A percentile compares a stretch with the other conserved stretches of the same genome.
Conservation (phyloP, 805 yeast species). For the Zygosaccharomyces lentus region DNA sequence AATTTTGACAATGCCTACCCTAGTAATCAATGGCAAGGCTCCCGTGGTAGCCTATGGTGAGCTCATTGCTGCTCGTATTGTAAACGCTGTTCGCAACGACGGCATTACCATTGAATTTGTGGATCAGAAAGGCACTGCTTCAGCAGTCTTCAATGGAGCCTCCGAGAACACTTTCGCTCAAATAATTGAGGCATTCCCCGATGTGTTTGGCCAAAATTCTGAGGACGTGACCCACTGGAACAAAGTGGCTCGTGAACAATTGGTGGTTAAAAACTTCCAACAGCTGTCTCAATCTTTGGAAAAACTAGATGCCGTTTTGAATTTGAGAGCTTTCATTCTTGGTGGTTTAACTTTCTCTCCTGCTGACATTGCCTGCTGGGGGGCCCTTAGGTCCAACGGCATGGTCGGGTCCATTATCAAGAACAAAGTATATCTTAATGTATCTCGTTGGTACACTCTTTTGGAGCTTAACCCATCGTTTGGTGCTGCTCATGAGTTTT, state of each 20-base stretch:
- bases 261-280: slow-evolving; percentile 83
- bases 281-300: slow-evolving; percentile 74
- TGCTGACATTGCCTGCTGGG: slow-evolving; percentile 91
- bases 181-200: slow-evolving; percentile 52
- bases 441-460: slow-evolving; percentile 89
- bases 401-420: slow-evolving; percentile 88
- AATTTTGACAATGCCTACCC: slow-evolving; percentile 21
- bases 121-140: slow-evolving; percentile 65
- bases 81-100: slow-evolving; percentile 49
- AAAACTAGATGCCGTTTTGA: slow-evolving; percentile 74
- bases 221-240: slow-evolving; percentile 57
- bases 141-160: slow-evolving; percentile 46
- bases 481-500: slow-evolving; percentile 62
- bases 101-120: slow-evolving; percentile 59
- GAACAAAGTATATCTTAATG: slow-evolving; percentile 75
- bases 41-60: slow-evolving; percentile 75
- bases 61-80: slow-evolving; percentile 71
- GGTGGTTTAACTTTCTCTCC: slow-evolving; percentile 59
- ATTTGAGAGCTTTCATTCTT: slow-evolving; percentile 73
- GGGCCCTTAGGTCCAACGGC: slow-evolving; percentile 87
- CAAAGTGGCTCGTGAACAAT: slow-evolving; percentile 59
- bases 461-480: slow-evolving; percentile 64
- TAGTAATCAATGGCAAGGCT: slow-evolving; percentile 82
- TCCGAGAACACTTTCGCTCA: slow-evolving; percentile 43
- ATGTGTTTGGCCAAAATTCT: slow-evolving; percentile 31